Conservation (phyloP, 805 yeast genomes). For the Brettanomyces naardenensis region DNA sequence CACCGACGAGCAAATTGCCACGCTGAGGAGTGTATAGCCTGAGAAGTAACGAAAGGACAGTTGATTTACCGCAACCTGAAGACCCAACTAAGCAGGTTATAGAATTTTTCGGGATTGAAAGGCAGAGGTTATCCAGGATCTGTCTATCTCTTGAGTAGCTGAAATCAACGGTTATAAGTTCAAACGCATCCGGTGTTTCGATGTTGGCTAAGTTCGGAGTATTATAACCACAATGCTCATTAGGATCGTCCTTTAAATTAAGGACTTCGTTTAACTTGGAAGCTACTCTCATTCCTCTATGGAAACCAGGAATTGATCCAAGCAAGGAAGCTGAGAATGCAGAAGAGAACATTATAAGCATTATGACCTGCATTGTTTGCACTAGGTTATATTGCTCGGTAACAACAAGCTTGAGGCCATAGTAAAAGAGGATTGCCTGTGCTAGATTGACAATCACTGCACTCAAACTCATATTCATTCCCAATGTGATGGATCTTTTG, state of each 20-base stretch:
- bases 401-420: constrained; percentile 70
- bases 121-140: constrained; percentile 35
- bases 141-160: constrained; percentile 30
- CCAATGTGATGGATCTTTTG: constrained; percentile 51
- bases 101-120: constrained; percentile 37
- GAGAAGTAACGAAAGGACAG: constrained; percentile 50
- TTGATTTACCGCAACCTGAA: constrained; percentile 91
- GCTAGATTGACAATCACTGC: constrained; percentile 48
- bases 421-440: constrained; percentile 69
- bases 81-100: constrained; percentile 69
- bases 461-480: constrained; percentile 57
- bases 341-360: constrained; percentile 67
- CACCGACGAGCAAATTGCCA: constrained; percentile 34
- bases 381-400: constrained; percentile 42
- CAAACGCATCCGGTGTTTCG: constrained; percentile 20
- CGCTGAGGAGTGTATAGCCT: constrained; percentile 36
- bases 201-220: constrained; percentile 18
- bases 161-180: constrained; percentile 41
- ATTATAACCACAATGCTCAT: constrained; percentile 31
- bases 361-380: constrained; percentile 61
- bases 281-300: constrained; percentile 73
- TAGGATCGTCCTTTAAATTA: constrained; percentile 23
- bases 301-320: constrained; percentile 66
- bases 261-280: constrained; percentile 39
- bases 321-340: constrained; percentile 54